A percentile compares a stretch with the other conserved stretches of the same genome.
phyloP scores from a whole-genome alignment of 169 alveolate genomes.

The Eimeria brunetti region DNA sequence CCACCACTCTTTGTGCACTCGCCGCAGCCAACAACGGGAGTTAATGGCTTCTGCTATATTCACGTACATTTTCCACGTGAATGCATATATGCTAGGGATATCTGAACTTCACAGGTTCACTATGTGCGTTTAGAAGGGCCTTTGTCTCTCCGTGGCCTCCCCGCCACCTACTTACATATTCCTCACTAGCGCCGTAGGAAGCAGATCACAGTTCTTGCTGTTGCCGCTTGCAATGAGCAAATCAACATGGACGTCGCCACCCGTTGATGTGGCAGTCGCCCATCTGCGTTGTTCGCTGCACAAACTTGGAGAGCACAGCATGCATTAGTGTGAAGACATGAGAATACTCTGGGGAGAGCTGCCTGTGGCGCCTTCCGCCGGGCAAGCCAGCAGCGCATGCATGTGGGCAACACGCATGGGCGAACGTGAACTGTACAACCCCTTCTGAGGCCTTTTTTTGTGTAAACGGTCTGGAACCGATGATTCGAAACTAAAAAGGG shows the following conservation, averaged over 20 bases:
- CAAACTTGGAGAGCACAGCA: neutral
- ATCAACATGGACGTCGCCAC: neutral
- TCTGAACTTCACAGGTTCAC: neutral
- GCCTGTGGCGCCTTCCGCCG: neutral
- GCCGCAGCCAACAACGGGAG: neutral
- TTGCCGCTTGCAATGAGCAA: neutral
- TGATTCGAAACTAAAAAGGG: neutral
- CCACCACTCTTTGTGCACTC: neutral
- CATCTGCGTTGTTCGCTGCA: neutral
- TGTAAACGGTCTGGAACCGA: neutral
- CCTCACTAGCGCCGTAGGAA: neutral
- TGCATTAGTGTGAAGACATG: neutral
- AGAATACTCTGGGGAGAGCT: neutral
- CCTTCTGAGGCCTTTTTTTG: neutral
- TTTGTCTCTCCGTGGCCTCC: neutral
- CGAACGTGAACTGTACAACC: neutral
- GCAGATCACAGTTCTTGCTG: neutral
- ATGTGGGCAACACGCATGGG: neutral
- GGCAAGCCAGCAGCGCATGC: neutral
- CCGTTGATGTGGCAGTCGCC: neutral
- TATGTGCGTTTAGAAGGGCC: neutral
- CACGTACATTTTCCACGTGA: neutral
- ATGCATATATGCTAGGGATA: neutral
- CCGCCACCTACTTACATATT: neutral
- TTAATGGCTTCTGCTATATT: neutral